Percentiles rank a stretch among this genome's conserved stretches.
Conservation (phyloP, 345 rosid genomes). For the Eucalyptus marginata region DNA sequence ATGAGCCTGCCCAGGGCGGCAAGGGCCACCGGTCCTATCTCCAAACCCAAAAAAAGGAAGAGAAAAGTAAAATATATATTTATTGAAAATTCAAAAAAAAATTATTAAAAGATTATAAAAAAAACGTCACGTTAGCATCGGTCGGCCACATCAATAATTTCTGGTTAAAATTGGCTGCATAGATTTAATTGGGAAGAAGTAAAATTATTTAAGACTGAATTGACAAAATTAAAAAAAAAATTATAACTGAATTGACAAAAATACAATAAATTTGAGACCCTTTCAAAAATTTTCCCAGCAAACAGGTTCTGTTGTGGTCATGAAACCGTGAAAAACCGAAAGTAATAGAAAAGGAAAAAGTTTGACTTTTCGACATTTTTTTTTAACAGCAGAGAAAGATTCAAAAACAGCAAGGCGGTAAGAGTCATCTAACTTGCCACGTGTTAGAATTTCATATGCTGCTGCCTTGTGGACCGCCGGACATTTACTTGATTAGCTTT, state of each 20-base stretch:
- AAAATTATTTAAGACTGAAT: no score
- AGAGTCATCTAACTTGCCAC: neutral
- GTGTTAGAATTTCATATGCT: neutral
- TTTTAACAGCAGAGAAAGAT: neutral
- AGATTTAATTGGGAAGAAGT: no score
- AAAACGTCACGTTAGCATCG: accelerated
- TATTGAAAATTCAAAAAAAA: no score
- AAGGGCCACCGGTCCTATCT: accelerated
- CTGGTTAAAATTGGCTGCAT: accelerated
- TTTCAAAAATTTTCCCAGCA: accelerated
- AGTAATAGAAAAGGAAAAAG: no score
- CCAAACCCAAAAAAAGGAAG: no score
- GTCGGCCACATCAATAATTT: accelerated
- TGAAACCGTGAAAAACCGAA: no score
- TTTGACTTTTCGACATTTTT: neutral
- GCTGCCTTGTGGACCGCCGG: neutral
- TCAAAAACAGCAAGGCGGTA: neutral
- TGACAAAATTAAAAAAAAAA: no score
- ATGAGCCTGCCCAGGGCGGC: accelerated
- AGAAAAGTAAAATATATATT: no score
- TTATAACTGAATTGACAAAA: accelerated
- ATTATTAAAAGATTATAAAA: no score
- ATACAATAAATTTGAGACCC: no score
- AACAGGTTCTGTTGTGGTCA: no score
- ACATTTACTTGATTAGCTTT: neutral